A percentile compares a stretch with the other conserved stretches of the same genome.
Evolutionary conservation across 495 filamentous ascomycete species (phyloP).

Genomic region (Penicillium argentinense): DNA sequence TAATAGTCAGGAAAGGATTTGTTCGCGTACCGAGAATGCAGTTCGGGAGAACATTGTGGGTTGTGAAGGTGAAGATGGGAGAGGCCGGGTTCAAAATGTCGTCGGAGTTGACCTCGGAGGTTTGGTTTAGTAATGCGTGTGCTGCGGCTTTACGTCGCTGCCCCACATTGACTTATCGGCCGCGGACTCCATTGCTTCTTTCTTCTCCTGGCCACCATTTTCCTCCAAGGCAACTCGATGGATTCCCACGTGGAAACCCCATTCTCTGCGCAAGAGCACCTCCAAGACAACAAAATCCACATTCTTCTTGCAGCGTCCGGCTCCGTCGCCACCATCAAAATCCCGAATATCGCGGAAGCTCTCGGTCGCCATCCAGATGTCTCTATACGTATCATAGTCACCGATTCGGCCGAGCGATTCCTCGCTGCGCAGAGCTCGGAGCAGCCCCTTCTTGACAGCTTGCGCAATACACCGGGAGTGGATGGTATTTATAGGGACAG

Average conservation of each 20-base stretch:
- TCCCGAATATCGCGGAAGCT: slow-evolving; percentile 66
- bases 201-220: neutral
- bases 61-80: slow-evolving; percentile 1
- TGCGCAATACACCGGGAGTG: slow-evolving; percentile 56
- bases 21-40: slow-evolving; percentile 31
- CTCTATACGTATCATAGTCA: slow-evolving; percentile 78
- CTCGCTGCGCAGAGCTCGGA: slow-evolving; percentile 66
- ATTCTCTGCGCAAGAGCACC: slow-evolving; percentile 32
- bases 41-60: slow-evolving; percentile 41
- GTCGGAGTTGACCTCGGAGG: slow-evolving; percentile 3
- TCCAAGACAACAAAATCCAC: slow-evolving; percentile 66
- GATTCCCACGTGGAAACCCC: neutral
- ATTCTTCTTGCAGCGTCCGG: slow-evolving; percentile 77
- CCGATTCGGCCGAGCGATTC: slow-evolving; percentile 67
- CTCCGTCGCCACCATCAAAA: slow-evolving; percentile 86
- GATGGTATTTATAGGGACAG: slow-evolving; percentile 73
- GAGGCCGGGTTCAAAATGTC: too few relatives aligned
- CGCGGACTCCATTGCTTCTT: neutral
- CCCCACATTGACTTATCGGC: slow-evolving; percentile 6
- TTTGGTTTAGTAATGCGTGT: slow-evolving; percentile 11
- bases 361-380: slow-evolving; percentile 56
- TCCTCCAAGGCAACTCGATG: neutral
- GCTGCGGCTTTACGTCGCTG: slow-evolving; percentile 9
- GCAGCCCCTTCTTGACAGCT: slow-evolving; percentile 59
- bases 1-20: neutral